Base-by-base conservation (phyloP, 179 eudicot species). In the Camellia oleifera region DNA sequence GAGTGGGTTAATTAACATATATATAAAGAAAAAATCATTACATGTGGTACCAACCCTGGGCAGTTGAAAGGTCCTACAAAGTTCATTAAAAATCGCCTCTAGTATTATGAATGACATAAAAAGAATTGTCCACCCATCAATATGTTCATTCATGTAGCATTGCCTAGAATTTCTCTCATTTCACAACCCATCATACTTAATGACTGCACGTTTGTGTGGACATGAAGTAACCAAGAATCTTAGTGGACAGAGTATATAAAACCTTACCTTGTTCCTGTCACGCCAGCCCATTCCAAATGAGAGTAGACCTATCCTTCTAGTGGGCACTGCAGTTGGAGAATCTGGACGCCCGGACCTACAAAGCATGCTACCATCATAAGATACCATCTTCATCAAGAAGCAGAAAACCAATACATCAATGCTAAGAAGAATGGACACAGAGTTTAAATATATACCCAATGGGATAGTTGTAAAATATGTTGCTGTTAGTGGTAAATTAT, bases 221-320 rank as follows among this genome's bases (percentile, higher is more conserved):
- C 52, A 60, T 18, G 56, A 62, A 74, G 13, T 44, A 62, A 26
- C 42, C 32, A 52, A 44, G 2, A 40, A 63, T 72, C n/a, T 62
- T 61, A 18, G 15, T 3, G 56, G 62, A 20, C 3, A 7, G 58
- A 57, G 76, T 61, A 72, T 58, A 75, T 15, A 15, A 67, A 77
- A 57, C 23, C 72, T 20, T 70, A 87, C 98, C 98, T 91, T 92
- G 82, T 85, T 92, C 82, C 73, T 87, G 45, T 93, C 93, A 74
- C 90, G 95, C 98, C 94, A 89, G 50, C 91, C 93, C 57, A 92
- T 88, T 84, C 91, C 92, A 79, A 92, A 92, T 20, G 94, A 86
- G 77, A 92, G 94, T 71, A 94, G 75, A 80, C 94, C 86, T 44
- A 86, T 79, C 84, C 74, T 91, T 73, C 82, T 89, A 23, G 86